A percentile compares a stretch with the other conserved stretches of the same genome.
Conservation (phyloP, 805 yeast species). For the Candida manassasensis region DNA sequence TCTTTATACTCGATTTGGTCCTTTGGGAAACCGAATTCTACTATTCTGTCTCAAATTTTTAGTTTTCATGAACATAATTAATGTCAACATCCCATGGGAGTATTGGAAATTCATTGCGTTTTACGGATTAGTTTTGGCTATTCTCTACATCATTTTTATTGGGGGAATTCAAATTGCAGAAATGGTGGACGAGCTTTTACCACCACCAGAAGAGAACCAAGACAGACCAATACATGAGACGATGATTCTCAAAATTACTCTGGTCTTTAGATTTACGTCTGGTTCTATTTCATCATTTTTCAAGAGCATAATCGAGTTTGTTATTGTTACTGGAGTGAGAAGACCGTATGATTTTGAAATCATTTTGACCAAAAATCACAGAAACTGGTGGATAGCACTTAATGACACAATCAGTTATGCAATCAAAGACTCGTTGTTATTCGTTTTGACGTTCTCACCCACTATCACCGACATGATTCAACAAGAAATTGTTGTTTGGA, state of each 20-base stretch:
- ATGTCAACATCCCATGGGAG: slow-evolving; percentile 3
- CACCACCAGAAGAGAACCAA: slow-evolving; percentile 1
- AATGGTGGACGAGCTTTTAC: slow-evolving; percentile 1
- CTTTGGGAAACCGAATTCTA: slow-evolving; percentile 5
- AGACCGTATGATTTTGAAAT: slow-evolving; percentile 22
- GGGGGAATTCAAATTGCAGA: slow-evolving; percentile 4
- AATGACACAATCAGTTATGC: slow-evolving; percentile 11
- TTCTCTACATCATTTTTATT: slow-evolving; percentile 1
- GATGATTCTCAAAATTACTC: background rate
- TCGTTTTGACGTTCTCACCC: slow-evolving; percentile 14
- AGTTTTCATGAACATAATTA: slow-evolving; percentile 6
- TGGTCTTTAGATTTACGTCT: slow-evolving; percentile 2
- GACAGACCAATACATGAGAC: slow-evolving; percentile 3
- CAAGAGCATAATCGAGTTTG: slow-evolving; percentile 6
- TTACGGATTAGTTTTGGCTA: slow-evolving; percentile 2
- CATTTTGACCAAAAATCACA: slow-evolving; percentile 8
- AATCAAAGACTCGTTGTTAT: slow-evolving; percentile 17
- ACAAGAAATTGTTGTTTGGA: slow-evolving; percentile 14
- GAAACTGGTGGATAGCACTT: slow-evolving; percentile 6
- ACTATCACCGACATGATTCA: slow-evolving; percentile 11
- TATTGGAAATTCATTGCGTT: slow-evolving; percentile 3
- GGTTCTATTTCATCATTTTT: background rate
- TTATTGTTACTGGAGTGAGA: slow-evolving; percentile 12
- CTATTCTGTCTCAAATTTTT: slow-evolving; percentile 4
- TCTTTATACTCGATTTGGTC: slow-evolving; percentile 3